Conservation (phyloP, 306 rosid genomes). For the Pyrus betulifolia region DNA sequence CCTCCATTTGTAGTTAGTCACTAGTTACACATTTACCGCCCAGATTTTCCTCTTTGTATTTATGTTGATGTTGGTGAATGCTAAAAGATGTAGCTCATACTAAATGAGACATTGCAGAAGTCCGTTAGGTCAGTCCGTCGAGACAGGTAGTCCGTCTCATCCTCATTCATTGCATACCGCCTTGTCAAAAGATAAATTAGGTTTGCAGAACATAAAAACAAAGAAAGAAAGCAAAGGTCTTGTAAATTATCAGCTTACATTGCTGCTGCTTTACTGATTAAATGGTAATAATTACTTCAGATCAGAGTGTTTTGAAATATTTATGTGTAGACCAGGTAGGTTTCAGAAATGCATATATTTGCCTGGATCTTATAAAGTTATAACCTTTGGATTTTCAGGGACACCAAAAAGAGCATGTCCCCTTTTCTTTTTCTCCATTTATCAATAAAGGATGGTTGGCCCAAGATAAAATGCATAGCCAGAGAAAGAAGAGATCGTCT, state of each 20-base stretch:
- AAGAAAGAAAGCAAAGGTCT: background rate
- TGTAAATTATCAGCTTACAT: background rate
- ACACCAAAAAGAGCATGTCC: background rate
- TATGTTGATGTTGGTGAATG: conserved; percentile 24
- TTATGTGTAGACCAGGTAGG: background rate
- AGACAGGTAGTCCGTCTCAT: accelerated
- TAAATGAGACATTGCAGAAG: background rate
- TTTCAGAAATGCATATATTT: background rate
- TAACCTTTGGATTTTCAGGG: background rate
- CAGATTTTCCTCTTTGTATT: conserved; percentile 18
- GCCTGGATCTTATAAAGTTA: background rate
- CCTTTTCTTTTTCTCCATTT: background rate
- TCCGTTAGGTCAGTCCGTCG: background rate
- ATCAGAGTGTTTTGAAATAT: background rate
- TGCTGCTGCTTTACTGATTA: too few species aligned
- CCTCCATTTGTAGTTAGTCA: conserved; percentile 25
- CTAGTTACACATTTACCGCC: conserved; percentile 19
- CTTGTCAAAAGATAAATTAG: too few species aligned
- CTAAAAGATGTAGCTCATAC: conserved; percentile 16
- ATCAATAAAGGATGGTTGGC: conserved; percentile 3
- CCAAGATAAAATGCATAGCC: background rate
- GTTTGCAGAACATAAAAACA: background rate
- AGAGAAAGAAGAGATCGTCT: background rate
- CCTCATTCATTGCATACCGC: background rate
- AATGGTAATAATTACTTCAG: too few species aligned